These are phyloP conservation scores for Solanum chilense DNA, from an alignment of 257 asterid species.

Conservation along the genomic window DNA sequence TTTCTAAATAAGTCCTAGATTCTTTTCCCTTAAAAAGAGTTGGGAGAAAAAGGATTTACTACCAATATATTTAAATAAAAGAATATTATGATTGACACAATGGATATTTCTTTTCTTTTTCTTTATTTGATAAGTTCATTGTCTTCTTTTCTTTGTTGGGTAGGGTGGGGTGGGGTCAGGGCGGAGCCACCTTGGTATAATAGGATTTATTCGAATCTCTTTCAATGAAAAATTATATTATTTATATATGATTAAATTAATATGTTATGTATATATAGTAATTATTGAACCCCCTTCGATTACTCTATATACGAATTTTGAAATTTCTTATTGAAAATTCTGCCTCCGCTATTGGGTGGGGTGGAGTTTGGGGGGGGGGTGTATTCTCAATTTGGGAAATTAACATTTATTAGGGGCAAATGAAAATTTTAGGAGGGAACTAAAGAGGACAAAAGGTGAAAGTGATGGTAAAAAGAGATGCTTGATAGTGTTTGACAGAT, in stretches of 20 bases:
- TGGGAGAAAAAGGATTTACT: neutral
- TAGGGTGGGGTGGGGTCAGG: neutral
- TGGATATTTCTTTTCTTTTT: too few relatives aligned
- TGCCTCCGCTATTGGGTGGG: rapidly evolving
- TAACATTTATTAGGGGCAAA: neutral
- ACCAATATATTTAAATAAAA: too few relatives aligned
- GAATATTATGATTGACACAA: neutral
- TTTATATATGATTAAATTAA: too few relatives aligned
- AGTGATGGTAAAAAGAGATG: neutral
- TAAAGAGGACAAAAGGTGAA: neutral
- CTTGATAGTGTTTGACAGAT: neutral
- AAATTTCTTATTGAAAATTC: too few relatives aligned
- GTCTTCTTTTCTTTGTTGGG: neutral
- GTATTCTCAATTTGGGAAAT: neutral
- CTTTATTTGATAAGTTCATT: neutral
- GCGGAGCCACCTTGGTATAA: too few relatives aligned
- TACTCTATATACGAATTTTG: too few relatives aligned
- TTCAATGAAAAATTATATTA: rapidly evolving
- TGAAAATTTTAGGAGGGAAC: neutral
- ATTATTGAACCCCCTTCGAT: rapidly evolving
- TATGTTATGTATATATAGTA: too few relatives aligned
- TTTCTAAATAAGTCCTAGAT: neutral
- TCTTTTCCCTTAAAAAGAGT: neutral
- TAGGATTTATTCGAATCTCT: rapidly evolving
- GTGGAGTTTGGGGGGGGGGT: too few relatives aligned